Evolutionary conservation across 139 green algal genomes (phyloP).

Genomic region (Tetradesmus lagerheimii): DNA sequence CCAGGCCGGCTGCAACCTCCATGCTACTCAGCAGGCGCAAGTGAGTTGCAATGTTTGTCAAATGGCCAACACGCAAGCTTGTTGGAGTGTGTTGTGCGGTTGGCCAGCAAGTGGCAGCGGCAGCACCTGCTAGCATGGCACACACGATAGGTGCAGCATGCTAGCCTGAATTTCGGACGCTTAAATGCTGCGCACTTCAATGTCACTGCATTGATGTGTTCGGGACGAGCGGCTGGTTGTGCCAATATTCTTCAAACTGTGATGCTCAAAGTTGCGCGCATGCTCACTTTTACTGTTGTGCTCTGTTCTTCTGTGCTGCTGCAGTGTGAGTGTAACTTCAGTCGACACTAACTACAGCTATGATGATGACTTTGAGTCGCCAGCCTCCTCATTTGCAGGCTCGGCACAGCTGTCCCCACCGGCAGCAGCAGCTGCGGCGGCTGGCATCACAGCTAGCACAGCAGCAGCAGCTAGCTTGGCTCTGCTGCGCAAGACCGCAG

Average conservation of each 20-base stretch:
- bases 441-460: not conserved
- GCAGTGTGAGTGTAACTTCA: not conserved
- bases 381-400: conserved; percentile 1
- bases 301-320: not conserved
- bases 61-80: too few relatives aligned
- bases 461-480: conserved; percentile 8
- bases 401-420: not conserved
- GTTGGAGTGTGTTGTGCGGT: too few relatives aligned
- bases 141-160: too few relatives aligned
- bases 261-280: too few relatives aligned
- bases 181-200: too few relatives aligned
- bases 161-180: too few relatives aligned
- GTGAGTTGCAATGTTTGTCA: not conserved
- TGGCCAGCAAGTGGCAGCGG: too few relatives aligned
- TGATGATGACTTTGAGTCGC: conserved; percentile 23
- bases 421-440: not conserved
- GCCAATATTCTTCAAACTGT: too few relatives aligned
- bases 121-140: too few relatives aligned
- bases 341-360: conserved; percentile 23
- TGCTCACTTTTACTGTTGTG: too few relatives aligned
- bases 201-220: too few relatives aligned
- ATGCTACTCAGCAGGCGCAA: not conserved
- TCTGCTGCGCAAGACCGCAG: not conserved
- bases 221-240: too few relatives aligned
- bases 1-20: not conserved